These are phyloP conservation scores for Colletotrichum sp. DNA, from an alignment of 2,329 filamentous ascomycete species.

Conservation along the genomic window DNA sequence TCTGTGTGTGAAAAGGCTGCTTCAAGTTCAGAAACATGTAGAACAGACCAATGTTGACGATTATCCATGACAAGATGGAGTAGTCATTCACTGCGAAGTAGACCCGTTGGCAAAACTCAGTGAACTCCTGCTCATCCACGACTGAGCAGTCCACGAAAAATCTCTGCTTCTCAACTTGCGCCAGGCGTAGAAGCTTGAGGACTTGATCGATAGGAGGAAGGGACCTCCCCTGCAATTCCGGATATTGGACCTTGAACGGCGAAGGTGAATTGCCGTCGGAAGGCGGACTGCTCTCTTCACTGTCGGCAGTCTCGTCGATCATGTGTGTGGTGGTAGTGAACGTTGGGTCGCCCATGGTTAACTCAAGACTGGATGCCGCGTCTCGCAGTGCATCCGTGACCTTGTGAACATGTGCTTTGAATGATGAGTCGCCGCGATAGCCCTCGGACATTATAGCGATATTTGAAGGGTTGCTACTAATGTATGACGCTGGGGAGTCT, in stretches of 20 bases:
- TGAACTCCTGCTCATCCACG: slow-evolving; percentile 28
- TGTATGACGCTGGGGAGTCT: slow-evolving; percentile 1
- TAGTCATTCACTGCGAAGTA: slow-evolving; percentile 32
- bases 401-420: slow-evolving; percentile 26
- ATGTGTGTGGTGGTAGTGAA: neutral
- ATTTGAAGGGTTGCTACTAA: slow-evolving; percentile 4
- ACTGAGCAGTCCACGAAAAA: slow-evolving; percentile 30
- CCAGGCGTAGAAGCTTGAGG: slow-evolving; percentile 29
- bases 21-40: slow-evolving; percentile 25
- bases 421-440: slow-evolving; percentile 30
- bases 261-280: neutral
- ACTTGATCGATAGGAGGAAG: slow-evolving; percentile 29
- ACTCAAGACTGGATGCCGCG: neutral
- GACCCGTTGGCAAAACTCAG: slow-evolving; percentile 28
- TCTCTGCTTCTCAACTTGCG: slow-evolving; percentile 26
- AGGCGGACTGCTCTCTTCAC: neutral
- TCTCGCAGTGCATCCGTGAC: neutral
- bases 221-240: slow-evolving; percentile 20
- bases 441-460: slow-evolving; percentile 26
- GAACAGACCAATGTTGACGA: slow-evolving; percentile 30
- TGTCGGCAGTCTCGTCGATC: neutral
- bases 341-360: neutral
- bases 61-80: slow-evolving; percentile 30
- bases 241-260: slow-evolving; percentile 22
- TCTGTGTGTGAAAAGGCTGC: slow-evolving; percentile 16